A percentile compares a stretch with the other conserved stretches of the same genome.
These are phyloP conservation scores for Cercophora sp. DNA, from an alignment of 495 filamentous ascomycete species.

Conservation along the genomic window DNA sequence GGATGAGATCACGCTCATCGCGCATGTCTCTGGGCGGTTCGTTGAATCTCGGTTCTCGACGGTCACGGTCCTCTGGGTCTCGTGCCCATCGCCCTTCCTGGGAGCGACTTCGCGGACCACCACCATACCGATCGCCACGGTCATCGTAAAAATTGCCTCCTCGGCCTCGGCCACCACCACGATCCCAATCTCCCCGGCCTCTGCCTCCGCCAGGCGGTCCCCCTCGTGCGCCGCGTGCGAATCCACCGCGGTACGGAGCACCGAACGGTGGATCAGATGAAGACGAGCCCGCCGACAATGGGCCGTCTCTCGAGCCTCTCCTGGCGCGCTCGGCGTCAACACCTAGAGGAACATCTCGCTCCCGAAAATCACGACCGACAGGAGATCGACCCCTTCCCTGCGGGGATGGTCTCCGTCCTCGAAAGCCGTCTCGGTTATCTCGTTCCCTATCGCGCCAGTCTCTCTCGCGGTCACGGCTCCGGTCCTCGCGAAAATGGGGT, in stretches of 20 bases:
- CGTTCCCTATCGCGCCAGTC: slow-evolving; percentile 40
- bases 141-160: slow-evolving; percentile 48
- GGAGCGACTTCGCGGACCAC: slow-evolving; percentile 57
- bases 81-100: slow-evolving; percentile 58
- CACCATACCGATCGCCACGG: slow-evolving; percentile 31
- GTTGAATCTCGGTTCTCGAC: slow-evolving; percentile 34
- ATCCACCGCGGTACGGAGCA: slow-evolving; percentile 41
- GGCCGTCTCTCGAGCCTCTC: slow-evolving; percentile 52
- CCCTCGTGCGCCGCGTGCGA: slow-evolving; percentile 40
- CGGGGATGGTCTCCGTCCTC: slow-evolving; percentile 42
- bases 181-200: slow-evolving; percentile 66
- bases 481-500: slow-evolving; percentile 45
- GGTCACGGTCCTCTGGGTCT: slow-evolving; percentile 49
- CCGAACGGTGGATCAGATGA: slow-evolving; percentile 59
- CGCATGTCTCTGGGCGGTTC: slow-evolving; percentile 50
- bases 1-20: slow-evolving; percentile 50
- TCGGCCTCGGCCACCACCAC: slow-evolving; percentile 54
- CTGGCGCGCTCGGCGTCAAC: slow-evolving; percentile 49
- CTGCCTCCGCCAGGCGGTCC: slow-evolving; percentile 52
- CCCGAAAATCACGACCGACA: slow-evolving; percentile 25
- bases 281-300: slow-evolving; percentile 64
- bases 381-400: slow-evolving; percentile 42
- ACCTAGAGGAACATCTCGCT: slow-evolving; percentile 38
- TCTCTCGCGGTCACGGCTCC: slow-evolving; percentile 40
- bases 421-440: slow-evolving; percentile 25